phyloP scores from a whole-genome alignment of 2,329 filamentous ascomycete genomes.

The Ophiostoma australiae region DNA sequence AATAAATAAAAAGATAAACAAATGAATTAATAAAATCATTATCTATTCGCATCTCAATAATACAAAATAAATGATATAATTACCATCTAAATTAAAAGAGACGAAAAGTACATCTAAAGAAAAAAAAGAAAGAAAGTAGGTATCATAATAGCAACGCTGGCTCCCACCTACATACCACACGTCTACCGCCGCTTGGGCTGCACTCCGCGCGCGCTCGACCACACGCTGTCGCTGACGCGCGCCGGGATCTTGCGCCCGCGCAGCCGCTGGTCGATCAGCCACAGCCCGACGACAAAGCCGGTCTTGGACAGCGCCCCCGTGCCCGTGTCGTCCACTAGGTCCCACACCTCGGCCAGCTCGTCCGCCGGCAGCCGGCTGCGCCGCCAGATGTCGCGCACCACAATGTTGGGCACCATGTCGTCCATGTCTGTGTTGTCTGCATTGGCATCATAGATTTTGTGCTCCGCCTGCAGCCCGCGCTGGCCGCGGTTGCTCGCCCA shows the following conservation, averaged over 20 bases:
- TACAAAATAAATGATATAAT: neutral
- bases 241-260: constrained; percentile 71
- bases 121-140: neutral
- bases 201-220: constrained; percentile 59
- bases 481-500: constrained; percentile 76
- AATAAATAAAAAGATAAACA: too few species aligned
- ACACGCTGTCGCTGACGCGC: constrained; percentile 67
- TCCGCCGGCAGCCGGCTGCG: constrained; percentile 62
- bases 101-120: neutral
- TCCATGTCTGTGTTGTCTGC: constrained; percentile 15
- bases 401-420: constrained; percentile 57
- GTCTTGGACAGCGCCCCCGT: constrained; percentile 56
- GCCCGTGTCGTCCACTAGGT: constrained; percentile 58
- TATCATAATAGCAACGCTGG: neutral
- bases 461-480: constrained; percentile 22
- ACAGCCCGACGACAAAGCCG: constrained; percentile 79
- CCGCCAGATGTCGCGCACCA: constrained; percentile 70
- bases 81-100: neutral
- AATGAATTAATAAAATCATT: too few species aligned
- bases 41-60: too few species aligned
- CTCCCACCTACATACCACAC: neutral
- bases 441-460: too few species aligned
- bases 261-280: constrained; percentile 76
- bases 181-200: constrained; percentile 23
- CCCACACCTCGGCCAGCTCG: constrained; percentile 71